Conservation (phyloP, 768 basidiomycete genomes). For the Mycena vitilis region DNA sequence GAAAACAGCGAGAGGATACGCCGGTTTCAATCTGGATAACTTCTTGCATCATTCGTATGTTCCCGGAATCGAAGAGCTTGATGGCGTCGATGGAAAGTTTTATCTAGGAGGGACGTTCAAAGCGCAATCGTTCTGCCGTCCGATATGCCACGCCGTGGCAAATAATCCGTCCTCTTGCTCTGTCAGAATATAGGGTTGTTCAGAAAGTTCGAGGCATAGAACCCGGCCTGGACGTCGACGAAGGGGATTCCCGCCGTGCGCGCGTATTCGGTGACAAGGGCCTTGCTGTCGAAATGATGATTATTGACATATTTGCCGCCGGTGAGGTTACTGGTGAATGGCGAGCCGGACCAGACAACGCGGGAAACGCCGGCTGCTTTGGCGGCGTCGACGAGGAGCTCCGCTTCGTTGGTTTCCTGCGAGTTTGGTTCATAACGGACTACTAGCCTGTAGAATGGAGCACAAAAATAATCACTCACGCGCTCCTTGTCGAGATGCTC, state of each 20-base stretch:
- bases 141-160: neutral
- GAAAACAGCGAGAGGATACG: too few relatives aligned
- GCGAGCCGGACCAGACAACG: slow-evolving; percentile 30
- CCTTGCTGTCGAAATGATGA: slow-evolving; percentile 21
- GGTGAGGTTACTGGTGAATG: neutral
- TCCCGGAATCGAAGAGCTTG: too few relatives aligned
- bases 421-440: too few relatives aligned
- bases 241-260: slow-evolving; percentile 19
- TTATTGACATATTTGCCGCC: slow-evolving; percentile 14
- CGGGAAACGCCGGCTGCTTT: slow-evolving; percentile 14
- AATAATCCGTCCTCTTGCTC: slow-evolving; percentile 10
- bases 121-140: too few relatives aligned
- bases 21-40: too few relatives aligned
- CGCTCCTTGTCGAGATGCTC: slow-evolving; percentile 20
- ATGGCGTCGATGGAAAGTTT: too few relatives aligned
- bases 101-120: too few relatives aligned
- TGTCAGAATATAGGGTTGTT: neutral
- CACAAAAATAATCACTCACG: neutral
- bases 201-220: slow-evolving; percentile 7
- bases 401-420: slow-evolving; percentile 27
- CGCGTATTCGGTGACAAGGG: slow-evolving; percentile 16
- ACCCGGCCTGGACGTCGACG: slow-evolving; percentile 20
- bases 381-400: slow-evolving; percentile 25
- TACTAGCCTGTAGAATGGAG: neutral
- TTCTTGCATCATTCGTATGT: too few relatives aligned